These are phyloP conservation scores for Penicillium sp. DNA, from an alignment of 2,329 filamentous ascomycete species.

Conservation along the genomic window DNA sequence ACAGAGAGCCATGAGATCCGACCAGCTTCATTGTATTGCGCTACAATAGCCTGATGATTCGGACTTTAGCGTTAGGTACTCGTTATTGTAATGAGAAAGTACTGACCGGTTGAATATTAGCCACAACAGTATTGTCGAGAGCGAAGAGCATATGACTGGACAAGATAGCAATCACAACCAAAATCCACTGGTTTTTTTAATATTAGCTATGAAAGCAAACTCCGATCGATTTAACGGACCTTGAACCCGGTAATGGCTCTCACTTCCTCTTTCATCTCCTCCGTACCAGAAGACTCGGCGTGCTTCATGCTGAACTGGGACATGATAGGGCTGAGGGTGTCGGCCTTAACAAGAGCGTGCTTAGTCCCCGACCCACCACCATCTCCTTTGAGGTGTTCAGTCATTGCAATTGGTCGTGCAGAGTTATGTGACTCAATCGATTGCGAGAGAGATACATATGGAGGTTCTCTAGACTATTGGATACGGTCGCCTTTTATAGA, in stretches of 20 bases:
- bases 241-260: neutral
- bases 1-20: neutral
- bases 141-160: neutral
- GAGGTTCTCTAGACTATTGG: neutral
- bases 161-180: neutral
- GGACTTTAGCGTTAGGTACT: neutral
- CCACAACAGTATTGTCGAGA: neutral
- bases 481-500: neutral
- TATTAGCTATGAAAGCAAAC: neutral
- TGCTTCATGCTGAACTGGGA: neutral
- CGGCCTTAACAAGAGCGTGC: neutral
- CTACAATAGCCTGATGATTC: neutral
- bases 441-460: neutral
- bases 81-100: neutral
- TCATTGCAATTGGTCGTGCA: neutral
- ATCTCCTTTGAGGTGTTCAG: neutral
- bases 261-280: neutral
- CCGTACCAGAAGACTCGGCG: neutral
- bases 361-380: neutral
- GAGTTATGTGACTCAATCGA: neutral
- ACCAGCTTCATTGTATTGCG: neutral
- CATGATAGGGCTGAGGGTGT: neutral
- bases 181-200: neutral
- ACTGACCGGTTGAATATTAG: neutral
- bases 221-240: neutral